Base-by-base conservation (phyloP, 23 red algal species). In the Gracilariopsis chorda region DNA sequence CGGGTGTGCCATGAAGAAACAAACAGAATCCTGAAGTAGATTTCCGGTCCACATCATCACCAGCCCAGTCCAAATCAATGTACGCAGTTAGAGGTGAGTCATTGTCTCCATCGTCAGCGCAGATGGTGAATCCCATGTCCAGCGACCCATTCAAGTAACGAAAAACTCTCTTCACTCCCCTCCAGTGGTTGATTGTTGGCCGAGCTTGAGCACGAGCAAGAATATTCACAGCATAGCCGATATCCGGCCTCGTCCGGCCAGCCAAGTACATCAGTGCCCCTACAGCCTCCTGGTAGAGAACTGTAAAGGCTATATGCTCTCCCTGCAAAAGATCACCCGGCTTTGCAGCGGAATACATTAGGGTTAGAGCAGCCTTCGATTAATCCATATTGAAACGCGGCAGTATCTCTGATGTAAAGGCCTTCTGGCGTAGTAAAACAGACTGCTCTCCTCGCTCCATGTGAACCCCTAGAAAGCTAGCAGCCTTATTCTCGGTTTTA, bases 231-330 rank as follows among this genome's bases (percentile, higher is more conserved):
- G 86, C 70, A 39, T 62, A 29, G 42, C 23, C 60, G 0, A 78
- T 63, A 28, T 90, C 86, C 21, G 86, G 72, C 48, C 86, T 62
- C 10, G 51, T 90, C 7, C 53, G 10, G 7, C 1, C 62, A 13
- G 86, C 48, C 17, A 79, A 23, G 71, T 78, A 90, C 6, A 90
- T 33, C 52, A 90, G 42, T 12, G 72, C 13, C 17, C 71, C 86
- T n/a, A 90, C 32, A 49, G 75, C 72, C 41, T 90, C 69, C 35
- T 51, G 52, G 49, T 60, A 79, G 7, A 41, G 40, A 14, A 27
- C 9, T 5, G 6, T 32, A 8, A 21, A 49, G 16, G 8, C n/a
- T 7, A 49, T 23, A 7, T 5, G 55, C 30, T 60, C 19, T 60
- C n/a, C 7, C 7, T 12, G 7, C 30, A 5, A 12, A 7, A 21